Percentiles rank a stretch among this genome's conserved stretches.
phyloP scores from a whole-genome alignment of 2,329 filamentous ascomycete species.

The Amylocarpus encephaloides region DNA sequence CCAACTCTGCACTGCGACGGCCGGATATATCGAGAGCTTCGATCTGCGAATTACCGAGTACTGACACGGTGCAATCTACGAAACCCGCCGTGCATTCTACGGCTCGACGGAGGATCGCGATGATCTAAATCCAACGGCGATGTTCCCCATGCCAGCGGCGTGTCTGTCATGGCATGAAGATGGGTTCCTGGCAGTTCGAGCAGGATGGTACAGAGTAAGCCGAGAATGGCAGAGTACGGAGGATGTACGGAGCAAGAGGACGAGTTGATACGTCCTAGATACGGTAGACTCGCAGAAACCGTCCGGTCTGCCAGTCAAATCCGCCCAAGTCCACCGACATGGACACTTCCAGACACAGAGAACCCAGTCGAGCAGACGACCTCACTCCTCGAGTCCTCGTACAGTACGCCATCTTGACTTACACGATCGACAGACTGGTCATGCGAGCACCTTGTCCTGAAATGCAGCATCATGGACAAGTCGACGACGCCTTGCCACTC shows the following conservation, averaged over 20 bases:
- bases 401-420: conserved; percentile 19
- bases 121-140: neutral
- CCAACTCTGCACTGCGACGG: no score
- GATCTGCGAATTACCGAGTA: no score
- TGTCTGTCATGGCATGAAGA: neutral
- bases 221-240: no score
- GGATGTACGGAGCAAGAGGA: no score
- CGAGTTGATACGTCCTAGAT: no score
- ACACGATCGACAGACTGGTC: conserved; percentile 25
- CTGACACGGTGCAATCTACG: no score
- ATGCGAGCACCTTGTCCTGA: conserved; percentile 23
- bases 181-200: neutral
- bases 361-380: no score
- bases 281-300: neutral
- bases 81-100: no score
- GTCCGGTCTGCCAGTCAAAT: neutral
- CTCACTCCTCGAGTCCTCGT: no score
- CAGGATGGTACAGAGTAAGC: neutral
- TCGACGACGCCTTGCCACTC: neutral
- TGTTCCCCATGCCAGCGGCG: neutral
- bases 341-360: no score
- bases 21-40: no score
- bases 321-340: no score
- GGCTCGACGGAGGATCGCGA: neutral
- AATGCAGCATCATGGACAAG: conserved; percentile 1